Conservation (phyloP, 495 filamentous ascomycete species). For the Bathelium albidoporum region DNA sequence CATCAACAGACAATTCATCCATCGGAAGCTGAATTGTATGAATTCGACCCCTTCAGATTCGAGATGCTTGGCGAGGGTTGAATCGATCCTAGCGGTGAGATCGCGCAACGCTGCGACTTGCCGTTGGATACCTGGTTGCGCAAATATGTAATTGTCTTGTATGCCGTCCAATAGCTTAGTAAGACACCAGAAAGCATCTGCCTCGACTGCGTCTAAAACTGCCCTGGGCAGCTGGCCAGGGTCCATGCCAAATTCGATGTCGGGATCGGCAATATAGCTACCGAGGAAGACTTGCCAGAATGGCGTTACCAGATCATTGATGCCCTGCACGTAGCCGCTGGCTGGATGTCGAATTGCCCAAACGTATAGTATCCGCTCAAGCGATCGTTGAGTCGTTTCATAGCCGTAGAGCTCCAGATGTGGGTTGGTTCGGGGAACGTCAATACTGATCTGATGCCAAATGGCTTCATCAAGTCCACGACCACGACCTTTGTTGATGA, state of each 20-base stretch:
- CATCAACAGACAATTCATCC: constrained; percentile 99
- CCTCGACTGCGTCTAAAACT: constrained; percentile 93
- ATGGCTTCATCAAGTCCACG: constrained; percentile 87
- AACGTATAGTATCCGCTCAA: constrained; percentile 91
- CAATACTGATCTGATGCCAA: constrained; percentile 98
- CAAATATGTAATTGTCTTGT: constrained; percentile 97
- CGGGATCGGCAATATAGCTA: constrained; percentile 82
- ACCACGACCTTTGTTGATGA: constrained; percentile 37
- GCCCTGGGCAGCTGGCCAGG: constrained; percentile 83
- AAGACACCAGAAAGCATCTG: constrained; percentile 96
- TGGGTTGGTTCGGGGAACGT: constrained; percentile 93
- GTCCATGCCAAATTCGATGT: constrained; percentile 91
- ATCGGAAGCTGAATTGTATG: constrained; percentile 97
- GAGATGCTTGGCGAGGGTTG: constrained; percentile 72
- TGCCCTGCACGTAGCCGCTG: constrained; percentile 95
- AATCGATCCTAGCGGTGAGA: constrained; percentile 81
- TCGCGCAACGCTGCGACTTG: constrained; percentile 84
- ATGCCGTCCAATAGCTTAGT: constrained; percentile 95
- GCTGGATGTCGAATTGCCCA: constrained; percentile 97
- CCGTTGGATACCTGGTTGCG: constrained; percentile 89
- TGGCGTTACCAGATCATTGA: constrained; percentile 94
- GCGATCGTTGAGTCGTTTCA: constrained; percentile 85
- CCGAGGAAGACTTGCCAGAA: constrained; percentile 97
- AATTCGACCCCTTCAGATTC: constrained; percentile 89
- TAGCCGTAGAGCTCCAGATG: constrained; percentile 91